Evolutionary conservation across 768 basidiomycete genomes (phyloP).

Genomic region (Macrolepiota fuliginosa): DNA sequence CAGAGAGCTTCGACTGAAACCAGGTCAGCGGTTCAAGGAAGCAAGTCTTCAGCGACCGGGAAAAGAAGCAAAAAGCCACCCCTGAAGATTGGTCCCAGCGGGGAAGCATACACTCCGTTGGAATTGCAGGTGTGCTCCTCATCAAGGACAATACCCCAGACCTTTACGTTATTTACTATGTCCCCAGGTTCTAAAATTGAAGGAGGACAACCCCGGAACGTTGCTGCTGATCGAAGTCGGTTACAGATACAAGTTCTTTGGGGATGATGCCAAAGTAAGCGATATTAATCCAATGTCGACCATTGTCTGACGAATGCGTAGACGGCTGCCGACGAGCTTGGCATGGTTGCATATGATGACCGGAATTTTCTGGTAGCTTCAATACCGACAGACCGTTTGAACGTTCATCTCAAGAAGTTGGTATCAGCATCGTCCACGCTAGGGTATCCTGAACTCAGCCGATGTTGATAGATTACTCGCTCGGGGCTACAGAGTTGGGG

Average conservation of each 20-base stretch:
- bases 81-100: constrained; percentile 60
- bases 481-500: constrained; percentile 79
- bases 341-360: constrained; percentile 69
- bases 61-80: constrained; percentile 30
- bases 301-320: constrained; percentile 22
- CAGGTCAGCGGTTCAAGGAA: constrained; percentile 11
- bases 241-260: constrained; percentile 83
- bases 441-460: constrained; percentile 1
- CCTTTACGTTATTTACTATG: neutral
- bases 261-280: constrained; percentile 74
- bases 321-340: constrained; percentile 75
- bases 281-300: neutral
- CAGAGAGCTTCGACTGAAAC: constrained; percentile 17
- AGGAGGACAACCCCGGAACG: constrained; percentile 59
- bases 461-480: constrained; percentile 53
- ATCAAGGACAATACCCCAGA: neutral
- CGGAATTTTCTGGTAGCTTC: constrained; percentile 76
- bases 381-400: constrained; percentile 65
- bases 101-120: constrained; percentile 70
- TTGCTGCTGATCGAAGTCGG: constrained; percentile 81
- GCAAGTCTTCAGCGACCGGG: constrained; percentile 17
- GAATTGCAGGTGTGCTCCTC: constrained; percentile 56
- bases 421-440: constrained; percentile 13
- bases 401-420: constrained; percentile 77
- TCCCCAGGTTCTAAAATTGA: constrained; percentile 51